A percentile compares a stretch with the other conserved stretches of the same genome.
phyloP scores from a whole-genome alignment of 2,329 filamentous ascomycete genomes.

The Alternaria sp. region DNA sequence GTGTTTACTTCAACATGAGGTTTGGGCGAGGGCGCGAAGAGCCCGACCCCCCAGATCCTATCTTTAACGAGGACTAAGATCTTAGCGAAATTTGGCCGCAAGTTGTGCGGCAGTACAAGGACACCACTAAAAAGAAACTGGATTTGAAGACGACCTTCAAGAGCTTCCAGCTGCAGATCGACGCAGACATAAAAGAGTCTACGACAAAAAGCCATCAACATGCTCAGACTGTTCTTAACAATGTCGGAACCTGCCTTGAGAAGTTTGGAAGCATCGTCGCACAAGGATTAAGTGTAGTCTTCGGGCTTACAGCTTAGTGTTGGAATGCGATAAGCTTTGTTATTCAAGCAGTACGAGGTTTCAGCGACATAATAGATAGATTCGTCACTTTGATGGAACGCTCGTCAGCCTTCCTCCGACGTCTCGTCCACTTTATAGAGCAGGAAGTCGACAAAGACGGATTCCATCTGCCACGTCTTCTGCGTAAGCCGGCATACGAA shows the following conservation, averaged over 20 bases:
- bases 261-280: constrained; percentile 13
- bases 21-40: neutral
- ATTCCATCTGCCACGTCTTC: neutral
- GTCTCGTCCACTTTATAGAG: neutral
- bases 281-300: constrained; percentile 16
- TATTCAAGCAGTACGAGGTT: constrained; percentile 12
- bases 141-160: constrained; percentile 11
- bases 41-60: neutral
- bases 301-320: constrained; percentile 23
- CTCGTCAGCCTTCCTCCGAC: constrained; percentile 21
- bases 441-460: neutral
- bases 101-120: constrained; percentile 21
- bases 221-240: neutral
- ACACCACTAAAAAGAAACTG: constrained; percentile 22
- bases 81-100: constrained; percentile 24
- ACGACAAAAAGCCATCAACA: constrained; percentile 1
- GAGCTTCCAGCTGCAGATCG: constrained; percentile 5
- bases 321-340: constrained; percentile 32
- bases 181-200: neutral
- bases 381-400: constrained; percentile 30
- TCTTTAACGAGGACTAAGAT: constrained; percentile 18
- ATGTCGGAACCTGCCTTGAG: neutral
- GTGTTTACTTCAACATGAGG: neutral
- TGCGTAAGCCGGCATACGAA: constrained; percentile 14
- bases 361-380: constrained; percentile 19